phyloP scores from a whole-genome alignment of 345 rosid species.

The Crucihimalaya himalaica region DNA sequence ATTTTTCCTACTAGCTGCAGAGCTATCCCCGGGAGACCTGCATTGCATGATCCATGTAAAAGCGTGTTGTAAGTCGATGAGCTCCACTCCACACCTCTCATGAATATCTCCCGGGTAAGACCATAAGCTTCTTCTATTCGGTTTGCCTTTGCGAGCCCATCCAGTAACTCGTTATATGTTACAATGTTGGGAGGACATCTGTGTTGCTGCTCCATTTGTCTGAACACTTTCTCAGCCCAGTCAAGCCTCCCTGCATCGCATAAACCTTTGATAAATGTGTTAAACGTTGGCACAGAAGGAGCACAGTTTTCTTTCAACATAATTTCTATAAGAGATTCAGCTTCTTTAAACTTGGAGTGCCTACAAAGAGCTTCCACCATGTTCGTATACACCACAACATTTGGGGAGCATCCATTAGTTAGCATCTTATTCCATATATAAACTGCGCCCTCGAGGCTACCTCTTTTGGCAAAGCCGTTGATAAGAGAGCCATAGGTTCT shows the following conservation, averaged over 20 bases:
- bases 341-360: constrained; percentile 63
- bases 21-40: constrained; percentile 51
- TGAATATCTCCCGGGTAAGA: constrained; percentile 55
- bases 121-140: constrained; percentile 49
- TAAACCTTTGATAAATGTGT: constrained; percentile 67
- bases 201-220: constrained; percentile 52
- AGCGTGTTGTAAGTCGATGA: constrained; percentile 65
- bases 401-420: constrained; percentile 61
- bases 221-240: constrained; percentile 56
- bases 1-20: constrained; percentile 65
- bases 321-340: constrained; percentile 58
- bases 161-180: constrained; percentile 70
- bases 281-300: constrained; percentile 69
- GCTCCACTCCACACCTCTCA: constrained; percentile 49
- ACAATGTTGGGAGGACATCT: constrained; percentile 58
- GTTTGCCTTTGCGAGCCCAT: constrained; percentile 57
- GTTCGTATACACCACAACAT: constrained; percentile 77
- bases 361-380: constrained; percentile 79
- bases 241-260: constrained; percentile 64
- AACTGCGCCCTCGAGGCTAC: constrained; percentile 61
- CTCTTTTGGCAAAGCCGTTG: constrained; percentile 71
- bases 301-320: constrained; percentile 61
- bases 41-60: constrained; percentile 58
- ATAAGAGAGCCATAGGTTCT: constrained; percentile 71
- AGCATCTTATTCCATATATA: constrained; percentile 87